A percentile compares a stretch with the other conserved stretches of the same genome.
These are phyloP conservation scores for Phialemoniopsis sp. DNA, from an alignment of 2,329 filamentous ascomycete species.

Conservation along the genomic window DNA sequence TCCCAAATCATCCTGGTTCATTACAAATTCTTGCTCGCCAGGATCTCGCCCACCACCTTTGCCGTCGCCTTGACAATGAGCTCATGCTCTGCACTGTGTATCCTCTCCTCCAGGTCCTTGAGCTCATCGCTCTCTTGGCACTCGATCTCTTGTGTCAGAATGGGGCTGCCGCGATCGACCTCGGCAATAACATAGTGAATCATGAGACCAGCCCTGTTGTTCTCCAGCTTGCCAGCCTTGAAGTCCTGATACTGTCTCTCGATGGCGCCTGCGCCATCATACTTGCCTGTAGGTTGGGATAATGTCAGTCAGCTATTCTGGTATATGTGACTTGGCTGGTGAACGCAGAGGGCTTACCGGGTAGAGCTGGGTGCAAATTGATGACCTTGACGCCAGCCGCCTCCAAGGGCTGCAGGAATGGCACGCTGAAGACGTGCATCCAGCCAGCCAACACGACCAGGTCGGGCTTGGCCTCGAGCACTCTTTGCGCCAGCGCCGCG, in stretches of 20 bases:
- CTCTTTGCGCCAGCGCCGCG: constrained; percentile 63
- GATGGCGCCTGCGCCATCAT: constrained; percentile 76
- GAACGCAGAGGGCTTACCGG: too few species aligned
- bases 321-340: background rate
- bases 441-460: constrained; percentile 80
- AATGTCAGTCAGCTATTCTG: background rate
- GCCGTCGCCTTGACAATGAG: constrained; percentile 73
- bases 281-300: constrained; percentile 48
- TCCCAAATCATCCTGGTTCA: too few species aligned
- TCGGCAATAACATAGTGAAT: constrained; percentile 78
- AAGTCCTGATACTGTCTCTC: constrained; percentile 74
- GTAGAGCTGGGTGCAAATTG: constrained; percentile 76
- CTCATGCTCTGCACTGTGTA: constrained; percentile 73
- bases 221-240: constrained; percentile 56
- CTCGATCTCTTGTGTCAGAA: constrained; percentile 66
- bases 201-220: constrained; percentile 79
- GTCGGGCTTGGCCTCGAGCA: constrained; percentile 58
- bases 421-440: constrained; percentile 75
- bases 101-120: constrained; percentile 63
- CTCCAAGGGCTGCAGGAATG: constrained; percentile 67
- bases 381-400: constrained; percentile 64
- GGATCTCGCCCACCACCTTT: constrained; percentile 37
- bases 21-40: constrained; percentile 3
- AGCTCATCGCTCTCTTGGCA: constrained; percentile 60
- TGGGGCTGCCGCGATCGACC: constrained; percentile 75